phyloP scores from a whole-genome alignment of 345 rosid genomes.

The Firmiana major region DNA sequence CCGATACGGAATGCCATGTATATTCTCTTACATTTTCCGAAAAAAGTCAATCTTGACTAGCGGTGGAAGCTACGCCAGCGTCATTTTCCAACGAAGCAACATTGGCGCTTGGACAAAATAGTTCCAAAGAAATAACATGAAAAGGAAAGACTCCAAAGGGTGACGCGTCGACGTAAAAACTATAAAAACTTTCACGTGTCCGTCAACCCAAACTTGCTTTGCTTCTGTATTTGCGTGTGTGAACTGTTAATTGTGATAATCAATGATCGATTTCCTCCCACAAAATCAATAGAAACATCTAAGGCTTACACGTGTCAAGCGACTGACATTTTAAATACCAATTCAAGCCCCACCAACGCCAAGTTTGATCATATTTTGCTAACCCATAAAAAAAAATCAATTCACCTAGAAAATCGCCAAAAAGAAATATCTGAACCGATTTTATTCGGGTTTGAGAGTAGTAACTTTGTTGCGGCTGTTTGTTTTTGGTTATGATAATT shows the following conservation, averaged over 20 bases:
- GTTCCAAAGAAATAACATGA: background rate
- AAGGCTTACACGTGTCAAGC: conserved; percentile 38
- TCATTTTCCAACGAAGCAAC: conserved; percentile 6
- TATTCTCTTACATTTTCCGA: background rate
- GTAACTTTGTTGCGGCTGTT: background rate
- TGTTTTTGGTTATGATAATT: background rate
- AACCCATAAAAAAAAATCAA: background rate
- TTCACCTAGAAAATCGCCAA: background rate
- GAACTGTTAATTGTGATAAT: background rate
- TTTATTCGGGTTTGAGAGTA: background rate
- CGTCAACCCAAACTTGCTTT: conserved; percentile 4
- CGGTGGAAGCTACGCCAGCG: conserved; percentile 21
- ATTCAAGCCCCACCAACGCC: background rate
- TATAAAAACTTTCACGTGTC: conserved; percentile 36
- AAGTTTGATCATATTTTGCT: conserved; percentile 11
- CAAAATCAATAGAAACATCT: conserved; percentile 15
- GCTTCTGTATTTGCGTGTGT: background rate
- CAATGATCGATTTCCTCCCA: background rate
- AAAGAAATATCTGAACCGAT: background rate
- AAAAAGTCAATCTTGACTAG: conserved; percentile 21
- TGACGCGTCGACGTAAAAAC: conserved; percentile 33
- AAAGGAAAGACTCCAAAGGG: background rate
- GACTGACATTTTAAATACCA: background rate
- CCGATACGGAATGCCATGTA: background rate
- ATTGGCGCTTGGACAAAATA: background rate